A percentile compares a stretch with the other conserved stretches of the same genome.
These are phyloP conservation scores for Babesia caballi DNA, from an alignment of 169 alveolate species.

Conservation along the genomic window DNA sequence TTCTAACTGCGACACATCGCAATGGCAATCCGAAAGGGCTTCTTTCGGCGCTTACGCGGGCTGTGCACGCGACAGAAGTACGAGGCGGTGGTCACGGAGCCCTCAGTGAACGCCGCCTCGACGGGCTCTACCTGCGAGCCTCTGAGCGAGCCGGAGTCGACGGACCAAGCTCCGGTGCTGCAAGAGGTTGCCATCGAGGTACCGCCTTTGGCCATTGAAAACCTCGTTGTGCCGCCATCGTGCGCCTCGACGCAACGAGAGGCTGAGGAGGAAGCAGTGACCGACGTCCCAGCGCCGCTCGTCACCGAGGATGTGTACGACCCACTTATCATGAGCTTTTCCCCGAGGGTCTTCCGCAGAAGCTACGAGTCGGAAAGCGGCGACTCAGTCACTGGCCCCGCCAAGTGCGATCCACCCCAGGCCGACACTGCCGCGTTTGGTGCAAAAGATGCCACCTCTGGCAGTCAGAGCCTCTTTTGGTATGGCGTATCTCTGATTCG, in stretches of 20 bases:
- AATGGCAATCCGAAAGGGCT: neutral
- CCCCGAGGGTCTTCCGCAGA: constrained; percentile 5
- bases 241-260: neutral
- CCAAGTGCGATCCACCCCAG: neutral
- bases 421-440: neutral
- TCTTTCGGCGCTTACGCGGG: constrained; percentile 8
- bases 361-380: neutral
- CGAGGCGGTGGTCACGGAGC: constrained; percentile 7
- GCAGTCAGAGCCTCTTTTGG: neutral
- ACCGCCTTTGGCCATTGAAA: neutral
- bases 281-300: neutral
- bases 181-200: neutral
- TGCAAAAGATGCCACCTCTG: neutral
- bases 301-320: constrained; percentile 20
- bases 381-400: neutral
- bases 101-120: too few relatives aligned
- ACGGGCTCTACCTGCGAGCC: too few relatives aligned
- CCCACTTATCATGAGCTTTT: constrained; percentile 26
- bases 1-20: neutral
- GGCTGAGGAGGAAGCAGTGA: neutral
- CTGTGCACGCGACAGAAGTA: constrained; percentile 2
- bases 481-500: neutral
- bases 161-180: neutral
- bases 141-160: too few relatives aligned
- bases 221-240: neutral